Evolutionary conservation across 345 rosid genomes (phyloP), one percentile per base, ranked within the genome.

Genomic region (Eucalyptus microcorys): DNA sequence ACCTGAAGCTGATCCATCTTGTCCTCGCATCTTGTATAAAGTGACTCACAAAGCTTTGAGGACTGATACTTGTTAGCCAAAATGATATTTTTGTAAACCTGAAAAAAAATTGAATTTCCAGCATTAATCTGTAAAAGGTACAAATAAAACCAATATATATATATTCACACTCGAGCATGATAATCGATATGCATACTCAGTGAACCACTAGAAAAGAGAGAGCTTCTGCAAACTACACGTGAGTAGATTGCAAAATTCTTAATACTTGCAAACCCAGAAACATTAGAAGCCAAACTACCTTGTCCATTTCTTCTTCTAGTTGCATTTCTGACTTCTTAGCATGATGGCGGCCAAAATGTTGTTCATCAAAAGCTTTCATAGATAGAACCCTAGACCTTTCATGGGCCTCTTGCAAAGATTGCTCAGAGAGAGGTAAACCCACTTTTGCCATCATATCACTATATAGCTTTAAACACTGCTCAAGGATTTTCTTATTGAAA

Each of bases 1-100:
- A 95, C 93, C 91, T 98, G 99, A 94, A 98, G 97, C 89, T 95
- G 99, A 94, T 98, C 99, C 99, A 98, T 97, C 90, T 90, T 95
- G 92, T 97, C 99, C 92, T 98, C 99, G 64, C 99, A 98, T 89
- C 59, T 95, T 64, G 96, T 93, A 91, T 95, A 98, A 61, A 96
- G 90, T 15, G 93, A 87, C 93, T 98, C 99, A 12, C 99, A 98
- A 61, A 96, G 96, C 93, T 95, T 98, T 61, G 99, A 94, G 32
- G 99, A 98, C 66, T 88, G 96, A 91, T 93, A 96, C 87, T 97
- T 95, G 87, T 98, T 98, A 26, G 95, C 95, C 93, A 98, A 88
- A 87, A 93, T 88, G 90, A 95, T 86, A 93, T 95, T 95, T 93
- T 96, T 94, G 57, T 92, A 92, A 47, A 90, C 98, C 99, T 98